A percentile compares a stretch with the other conserved stretches of the same genome.
These are phyloP conservation scores for Globisporangium perplexum DNA, from an alignment of 352 stramenopile species.

Conservation along the genomic window DNA sequence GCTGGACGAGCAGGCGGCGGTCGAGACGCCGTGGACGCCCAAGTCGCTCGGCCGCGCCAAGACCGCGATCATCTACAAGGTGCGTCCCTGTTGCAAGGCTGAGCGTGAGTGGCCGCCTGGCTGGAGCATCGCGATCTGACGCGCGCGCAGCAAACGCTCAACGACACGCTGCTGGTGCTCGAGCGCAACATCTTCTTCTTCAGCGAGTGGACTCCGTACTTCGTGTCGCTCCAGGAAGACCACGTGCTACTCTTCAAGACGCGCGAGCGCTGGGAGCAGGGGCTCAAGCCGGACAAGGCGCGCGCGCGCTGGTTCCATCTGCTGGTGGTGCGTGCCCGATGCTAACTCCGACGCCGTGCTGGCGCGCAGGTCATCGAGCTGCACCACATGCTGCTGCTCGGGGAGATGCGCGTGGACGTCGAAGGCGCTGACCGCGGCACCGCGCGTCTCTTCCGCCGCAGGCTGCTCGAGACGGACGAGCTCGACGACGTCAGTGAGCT, in stretches of 20 bases:
- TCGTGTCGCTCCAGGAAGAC: slow-evolving; percentile 81
- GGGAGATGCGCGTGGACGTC: slow-evolving; percentile 85
- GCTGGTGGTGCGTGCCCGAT: too few species aligned
- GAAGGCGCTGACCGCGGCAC: slow-evolving; percentile 24
- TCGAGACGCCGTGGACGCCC: slow-evolving; percentile 74
- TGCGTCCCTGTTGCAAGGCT: too few species aligned
- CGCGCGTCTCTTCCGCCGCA: slow-evolving; percentile 62
- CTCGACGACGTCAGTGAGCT: too few species aligned
- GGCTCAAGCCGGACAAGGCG: slow-evolving; percentile 74
- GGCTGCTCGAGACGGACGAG: slow-evolving; percentile 67
- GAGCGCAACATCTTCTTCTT: slow-evolving; percentile 86
- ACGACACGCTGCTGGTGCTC: slow-evolving; percentile 74
- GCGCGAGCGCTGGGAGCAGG: slow-evolving; percentile 82
- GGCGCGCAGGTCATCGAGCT: slow-evolving; percentile 57
- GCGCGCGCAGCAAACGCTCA: slow-evolving; percentile 69
- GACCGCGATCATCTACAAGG: slow-evolving; percentile 85
- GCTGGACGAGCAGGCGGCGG: slow-evolving; percentile 31
- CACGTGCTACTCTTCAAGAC: slow-evolving; percentile 72
- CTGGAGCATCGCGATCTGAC: too few species aligned
- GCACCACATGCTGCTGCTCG: slow-evolving; percentile 64
- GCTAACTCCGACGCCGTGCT: background rate
- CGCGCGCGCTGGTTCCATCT: too few species aligned
- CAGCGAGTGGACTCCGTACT: slow-evolving; percentile 69
- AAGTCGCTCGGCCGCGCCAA: slow-evolving; percentile 81
- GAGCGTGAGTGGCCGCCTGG: too few species aligned